These are phyloP conservation scores for Seminavis robusta DNA, from an alignment of 108 stramenopile genomes.

Conservation along the genomic window DNA sequence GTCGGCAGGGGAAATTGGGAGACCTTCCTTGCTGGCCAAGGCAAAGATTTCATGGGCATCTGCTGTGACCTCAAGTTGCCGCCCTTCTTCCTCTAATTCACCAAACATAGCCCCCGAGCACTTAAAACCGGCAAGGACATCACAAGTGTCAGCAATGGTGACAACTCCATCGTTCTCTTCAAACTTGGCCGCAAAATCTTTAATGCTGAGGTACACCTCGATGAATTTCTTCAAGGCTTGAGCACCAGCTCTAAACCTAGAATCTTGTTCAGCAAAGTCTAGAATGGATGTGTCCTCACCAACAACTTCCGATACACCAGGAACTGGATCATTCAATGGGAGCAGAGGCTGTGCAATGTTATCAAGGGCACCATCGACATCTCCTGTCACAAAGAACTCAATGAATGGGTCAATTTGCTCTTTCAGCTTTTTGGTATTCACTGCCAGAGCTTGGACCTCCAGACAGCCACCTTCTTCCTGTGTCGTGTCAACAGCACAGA, in stretches of 20 bases:
- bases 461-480: not conserved
- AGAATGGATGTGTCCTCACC: conserved; percentile 15
- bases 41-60: conserved; percentile 22
- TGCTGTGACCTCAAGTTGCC: conserved; percentile 4
- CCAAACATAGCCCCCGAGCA: not conserved
- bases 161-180: conserved; percentile 10
- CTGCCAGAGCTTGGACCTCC: not conserved
- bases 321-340: conserved; percentile 2
- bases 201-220: conserved; percentile 4
- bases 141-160: conserved; percentile 16
- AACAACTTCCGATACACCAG: conserved; percentile 18
- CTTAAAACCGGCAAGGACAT: not conserved
- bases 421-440: not conserved
- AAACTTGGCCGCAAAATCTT: conserved; percentile 9
- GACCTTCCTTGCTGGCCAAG: conserved; percentile 2
- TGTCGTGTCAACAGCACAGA: not conserved
- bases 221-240: conserved; percentile 8
- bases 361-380: conserved; percentile 15
- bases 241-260: conserved; percentile 11
- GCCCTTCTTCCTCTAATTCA: not conserved
- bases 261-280: conserved; percentile 21
- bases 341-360: conserved; percentile 8
- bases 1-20: conserved; percentile 10
- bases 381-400: conserved; percentile 2
- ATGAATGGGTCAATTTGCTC: not conserved